Percentiles rank a stretch among this genome's conserved stretches.
phyloP scores from a whole-genome alignment of 805 yeast species.

The Candida ortonii region DNA sequence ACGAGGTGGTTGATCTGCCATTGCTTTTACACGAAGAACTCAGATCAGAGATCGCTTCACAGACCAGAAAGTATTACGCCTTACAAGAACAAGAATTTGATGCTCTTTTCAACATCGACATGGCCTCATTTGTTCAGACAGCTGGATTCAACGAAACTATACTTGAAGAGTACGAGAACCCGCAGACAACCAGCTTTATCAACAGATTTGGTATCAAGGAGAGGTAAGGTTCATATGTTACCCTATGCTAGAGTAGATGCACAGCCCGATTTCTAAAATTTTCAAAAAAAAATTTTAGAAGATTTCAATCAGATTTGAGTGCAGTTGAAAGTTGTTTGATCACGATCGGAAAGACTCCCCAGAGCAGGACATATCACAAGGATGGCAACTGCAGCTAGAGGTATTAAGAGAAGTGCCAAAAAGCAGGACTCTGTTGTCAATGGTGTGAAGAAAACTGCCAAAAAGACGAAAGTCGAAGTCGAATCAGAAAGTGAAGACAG shows the following conservation, averaged over 20 bases:
- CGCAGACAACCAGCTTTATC: slow-evolving; percentile 27
- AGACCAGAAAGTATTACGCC: too few relatives aligned
- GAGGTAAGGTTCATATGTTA: too few relatives aligned
- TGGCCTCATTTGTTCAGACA: slow-evolving; percentile 20
- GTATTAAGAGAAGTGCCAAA: slow-evolving; percentile 9
- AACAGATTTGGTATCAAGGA: too few relatives aligned
- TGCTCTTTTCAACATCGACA: slow-evolving; percentile 15
- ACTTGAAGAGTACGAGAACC: slow-evolving; percentile 22
- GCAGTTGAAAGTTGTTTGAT: too few relatives aligned
- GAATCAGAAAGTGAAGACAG: slow-evolving; percentile 29
- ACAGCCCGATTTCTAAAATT: slow-evolving; percentile 7
- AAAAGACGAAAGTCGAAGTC: slow-evolving; percentile 28
- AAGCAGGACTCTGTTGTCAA: slow-evolving; percentile 1
- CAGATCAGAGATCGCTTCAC: slow-evolving; percentile 7
- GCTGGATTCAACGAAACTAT: slow-evolving; percentile 16
- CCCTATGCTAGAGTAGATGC: too few relatives aligned
- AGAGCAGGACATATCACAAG: slow-evolving; percentile 2
- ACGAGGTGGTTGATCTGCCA: slow-evolving; percentile 16
- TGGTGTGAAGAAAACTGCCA: slow-evolving; percentile 7
- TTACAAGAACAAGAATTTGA: slow-evolving; percentile 11
- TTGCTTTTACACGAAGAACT: slow-evolving; percentile 14
- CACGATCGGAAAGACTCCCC: too few relatives aligned
- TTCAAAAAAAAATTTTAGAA: slow-evolving; percentile 10
- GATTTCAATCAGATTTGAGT: too few relatives aligned
- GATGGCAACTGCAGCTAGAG: slow-evolving; percentile 5